These are phyloP conservation scores for Suillus luteus DNA, from an alignment of 768 basidiomycete species.

Conservation along the genomic window DNA sequence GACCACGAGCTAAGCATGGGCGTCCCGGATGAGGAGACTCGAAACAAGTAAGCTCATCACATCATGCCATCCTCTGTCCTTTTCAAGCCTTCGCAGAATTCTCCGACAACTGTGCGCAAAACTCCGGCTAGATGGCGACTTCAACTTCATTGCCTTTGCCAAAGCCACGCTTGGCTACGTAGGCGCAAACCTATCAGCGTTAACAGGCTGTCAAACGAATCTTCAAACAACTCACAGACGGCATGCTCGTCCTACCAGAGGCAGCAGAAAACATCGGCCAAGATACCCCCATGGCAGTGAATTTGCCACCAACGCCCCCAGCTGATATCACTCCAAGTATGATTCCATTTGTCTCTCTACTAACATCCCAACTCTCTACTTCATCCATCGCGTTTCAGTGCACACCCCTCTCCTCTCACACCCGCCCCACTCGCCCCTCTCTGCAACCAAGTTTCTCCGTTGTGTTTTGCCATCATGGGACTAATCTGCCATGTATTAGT, in stretches of 20 bases:
- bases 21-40: conserved; percentile 88
- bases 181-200: conserved; percentile 88
- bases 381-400: conserved; percentile 83
- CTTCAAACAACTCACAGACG: conserved; percentile 77
- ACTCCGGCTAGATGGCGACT: conserved; percentile 85
- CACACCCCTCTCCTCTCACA: conserved; percentile 82
- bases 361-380: conserved; percentile 42
- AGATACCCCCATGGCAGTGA: conserved; percentile 41
- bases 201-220: conserved; percentile 95
- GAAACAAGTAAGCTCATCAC: conserved; percentile 70
- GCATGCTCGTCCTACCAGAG: conserved; percentile 57
- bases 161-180: conserved; percentile 97
- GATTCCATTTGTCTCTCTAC: conserved; percentile 38
- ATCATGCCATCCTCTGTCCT: background rate
- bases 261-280: conserved; percentile 21
- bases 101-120: conserved; percentile 82
- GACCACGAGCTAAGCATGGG: conserved; percentile 98
- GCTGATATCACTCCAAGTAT: conserved; percentile 23
- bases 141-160: conserved; percentile 83
- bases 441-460: conserved; percentile 36
- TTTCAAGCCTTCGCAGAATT: conserved; percentile 56
- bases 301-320: conserved; percentile 26
- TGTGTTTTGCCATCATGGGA: no score
- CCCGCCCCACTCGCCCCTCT: conserved; percentile 77
- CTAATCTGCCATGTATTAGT: no score